phyloP scores from a whole-genome alignment of 2,329 filamentous ascomycete genomes.

The Sarocladium strictum region DNA sequence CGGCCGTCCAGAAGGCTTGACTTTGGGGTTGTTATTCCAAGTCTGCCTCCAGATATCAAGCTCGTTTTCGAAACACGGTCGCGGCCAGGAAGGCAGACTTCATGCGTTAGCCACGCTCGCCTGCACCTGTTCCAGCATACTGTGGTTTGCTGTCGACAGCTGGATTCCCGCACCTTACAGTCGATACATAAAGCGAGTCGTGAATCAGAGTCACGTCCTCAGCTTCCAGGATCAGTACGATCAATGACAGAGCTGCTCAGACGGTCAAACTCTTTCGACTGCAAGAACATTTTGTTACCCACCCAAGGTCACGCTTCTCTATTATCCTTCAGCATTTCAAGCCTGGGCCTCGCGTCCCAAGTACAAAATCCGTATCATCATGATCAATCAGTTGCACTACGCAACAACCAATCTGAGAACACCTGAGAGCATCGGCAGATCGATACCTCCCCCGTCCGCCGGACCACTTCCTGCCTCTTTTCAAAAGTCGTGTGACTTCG shows the following conservation, averaged over 20 bases:
- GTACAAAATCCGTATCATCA: neutral
- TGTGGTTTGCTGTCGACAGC: neutral
- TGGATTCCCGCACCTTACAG: neutral
- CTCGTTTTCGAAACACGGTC: neutral
- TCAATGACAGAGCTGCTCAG: neutral
- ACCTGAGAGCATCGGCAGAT: neutral
- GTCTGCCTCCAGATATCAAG: neutral
- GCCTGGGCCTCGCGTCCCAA: neutral
- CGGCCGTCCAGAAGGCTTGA: neutral
- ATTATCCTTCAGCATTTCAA: neutral
- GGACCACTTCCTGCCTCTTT: neutral
- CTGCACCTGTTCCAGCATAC: neutral
- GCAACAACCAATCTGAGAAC: neutral
- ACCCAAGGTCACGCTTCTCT: too few relatives aligned
- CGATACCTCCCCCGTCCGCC: neutral
- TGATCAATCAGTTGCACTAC: conserved; percentile 8
- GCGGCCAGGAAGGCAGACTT: conserved; percentile 9
- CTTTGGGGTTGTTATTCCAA: neutral
- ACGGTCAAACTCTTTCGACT: neutral
- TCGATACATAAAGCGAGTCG: neutral
- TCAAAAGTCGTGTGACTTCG: neutral
- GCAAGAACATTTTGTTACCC: neutral
- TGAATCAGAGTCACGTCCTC: neutral
- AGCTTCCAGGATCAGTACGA: neutral
- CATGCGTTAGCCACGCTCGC: neutral